phyloP scores from a whole-genome alignment of 257 asterid genomes.

The Solanum sitiens region DNA sequence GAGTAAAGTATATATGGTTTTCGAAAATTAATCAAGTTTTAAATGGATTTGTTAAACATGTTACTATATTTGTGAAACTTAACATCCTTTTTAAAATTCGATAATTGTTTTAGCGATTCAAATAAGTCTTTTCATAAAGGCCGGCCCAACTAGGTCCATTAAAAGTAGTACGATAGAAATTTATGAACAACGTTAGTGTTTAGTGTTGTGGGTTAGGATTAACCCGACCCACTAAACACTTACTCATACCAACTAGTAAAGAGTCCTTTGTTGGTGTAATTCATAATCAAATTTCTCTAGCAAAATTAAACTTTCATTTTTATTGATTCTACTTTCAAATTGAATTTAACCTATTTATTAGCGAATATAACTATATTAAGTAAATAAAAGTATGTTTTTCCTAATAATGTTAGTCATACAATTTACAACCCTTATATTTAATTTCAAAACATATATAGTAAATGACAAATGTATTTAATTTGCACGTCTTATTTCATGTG shows the following conservation, averaged over 20 bases:
- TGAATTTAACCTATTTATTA: neutral
- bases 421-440: neutral
- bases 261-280: neutral
- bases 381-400: no score
- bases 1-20: no score
- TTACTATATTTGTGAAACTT: neutral
- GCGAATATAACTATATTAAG: no score
- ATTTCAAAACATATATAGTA: neutral
- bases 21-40: no score
- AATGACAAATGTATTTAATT: no score
- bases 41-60: neutral
- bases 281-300: neutral
- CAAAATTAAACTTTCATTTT: neutral
- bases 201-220: no score
- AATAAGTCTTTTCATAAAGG: no score
- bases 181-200: no score
- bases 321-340: neutral
- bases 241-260: neutral
- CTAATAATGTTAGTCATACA: neutral
- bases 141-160: neutral
- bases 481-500: neutral
- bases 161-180: no score
- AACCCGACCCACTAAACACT: neutral
- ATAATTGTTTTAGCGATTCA: no score
- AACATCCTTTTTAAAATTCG: no score